Evolutionary conservation across 1,139 yeast species (phyloP).

Genomic region (Candida tunisiensis): DNA sequence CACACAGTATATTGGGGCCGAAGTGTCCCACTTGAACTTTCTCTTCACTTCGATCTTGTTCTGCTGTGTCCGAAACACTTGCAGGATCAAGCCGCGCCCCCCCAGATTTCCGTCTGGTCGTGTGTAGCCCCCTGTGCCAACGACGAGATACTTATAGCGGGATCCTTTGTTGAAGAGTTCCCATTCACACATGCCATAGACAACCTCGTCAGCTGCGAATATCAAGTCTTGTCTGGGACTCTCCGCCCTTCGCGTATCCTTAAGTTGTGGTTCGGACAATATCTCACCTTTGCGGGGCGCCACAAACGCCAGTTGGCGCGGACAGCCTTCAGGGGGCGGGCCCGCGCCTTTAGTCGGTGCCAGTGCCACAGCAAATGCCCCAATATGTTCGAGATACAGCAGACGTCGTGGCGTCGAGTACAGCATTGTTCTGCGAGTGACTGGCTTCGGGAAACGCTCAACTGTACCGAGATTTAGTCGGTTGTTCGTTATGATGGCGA

Average conservation of each 20-base stretch:
- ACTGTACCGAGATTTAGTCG: not conserved
- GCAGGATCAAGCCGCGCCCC: not conserved
- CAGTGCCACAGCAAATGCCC: not conserved
- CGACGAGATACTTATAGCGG: not conserved
- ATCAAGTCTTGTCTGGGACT: not conserved
- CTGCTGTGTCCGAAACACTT: not conserved
- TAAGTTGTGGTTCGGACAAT: not conserved
- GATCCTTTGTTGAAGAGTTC: not conserved
- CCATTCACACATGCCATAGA: slow-evolving; percentile 1
- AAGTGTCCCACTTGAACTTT: not conserved
- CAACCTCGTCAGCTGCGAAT: not conserved
- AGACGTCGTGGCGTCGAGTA: not conserved
- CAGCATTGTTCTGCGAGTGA: not conserved
- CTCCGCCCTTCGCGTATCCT: too few relatives aligned
- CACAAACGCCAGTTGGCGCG: not conserved
- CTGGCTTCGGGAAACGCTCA: too few relatives aligned
- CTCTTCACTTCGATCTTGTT: not conserved
- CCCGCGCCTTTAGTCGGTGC: too few relatives aligned
- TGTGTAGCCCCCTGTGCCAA: not conserved
- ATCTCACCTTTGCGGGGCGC: not conserved
- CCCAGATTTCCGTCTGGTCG: not conserved
- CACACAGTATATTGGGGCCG: not conserved
- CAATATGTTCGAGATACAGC: not conserved
- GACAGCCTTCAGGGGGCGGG: not conserved
- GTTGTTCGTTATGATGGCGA: not conserved